These are phyloP conservation scores for Hyphodiscus sp. DNA, from an alignment of 2,329 filamentous ascomycete species.

Conservation along the genomic window DNA sequence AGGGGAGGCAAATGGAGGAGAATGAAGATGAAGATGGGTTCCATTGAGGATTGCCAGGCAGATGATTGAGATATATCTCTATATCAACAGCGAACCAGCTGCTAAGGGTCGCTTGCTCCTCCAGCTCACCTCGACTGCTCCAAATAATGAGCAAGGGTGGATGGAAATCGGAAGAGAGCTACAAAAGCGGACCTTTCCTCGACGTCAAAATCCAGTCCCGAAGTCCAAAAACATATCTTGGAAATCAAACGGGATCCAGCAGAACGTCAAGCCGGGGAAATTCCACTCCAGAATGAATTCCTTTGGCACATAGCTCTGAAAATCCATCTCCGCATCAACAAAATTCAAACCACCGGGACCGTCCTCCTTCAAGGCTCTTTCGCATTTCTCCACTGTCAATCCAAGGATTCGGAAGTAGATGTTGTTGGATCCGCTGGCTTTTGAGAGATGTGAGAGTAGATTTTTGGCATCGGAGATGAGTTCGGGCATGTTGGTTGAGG, in stretches of 20 bases:
- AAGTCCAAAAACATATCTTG: conserved; percentile 19
- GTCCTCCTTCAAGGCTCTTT: conserved; percentile 34
- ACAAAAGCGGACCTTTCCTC: not conserved
- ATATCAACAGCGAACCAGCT: no score
- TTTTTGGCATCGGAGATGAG: conserved; percentile 38
- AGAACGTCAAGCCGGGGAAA: conserved; percentile 46
- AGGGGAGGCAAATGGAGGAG: conserved; percentile 34
- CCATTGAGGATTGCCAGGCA: not conserved
- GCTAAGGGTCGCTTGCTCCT: no score
- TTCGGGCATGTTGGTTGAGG: conserved; percentile 28
- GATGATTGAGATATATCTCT: no score
- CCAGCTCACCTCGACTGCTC: no score
- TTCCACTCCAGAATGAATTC: conserved; percentile 54
- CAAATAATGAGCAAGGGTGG: no score
- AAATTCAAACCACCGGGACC: conserved; percentile 20
- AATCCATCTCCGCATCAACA: conserved; percentile 36
- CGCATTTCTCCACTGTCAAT: conserved; percentile 44
- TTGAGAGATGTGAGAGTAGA: conserved; percentile 37
- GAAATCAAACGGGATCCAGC: conserved; percentile 33
- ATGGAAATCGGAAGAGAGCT: no score
- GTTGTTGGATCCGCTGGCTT: conserved; percentile 35
- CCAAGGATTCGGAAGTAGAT: conserved; percentile 44
- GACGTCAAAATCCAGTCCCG: not conserved
- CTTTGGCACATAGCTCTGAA: conserved; percentile 47
- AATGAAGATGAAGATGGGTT: conserved; percentile 15